Base-by-base conservation (phyloP, 163 green algal genomes). In the Chlorella variabilis region DNA sequence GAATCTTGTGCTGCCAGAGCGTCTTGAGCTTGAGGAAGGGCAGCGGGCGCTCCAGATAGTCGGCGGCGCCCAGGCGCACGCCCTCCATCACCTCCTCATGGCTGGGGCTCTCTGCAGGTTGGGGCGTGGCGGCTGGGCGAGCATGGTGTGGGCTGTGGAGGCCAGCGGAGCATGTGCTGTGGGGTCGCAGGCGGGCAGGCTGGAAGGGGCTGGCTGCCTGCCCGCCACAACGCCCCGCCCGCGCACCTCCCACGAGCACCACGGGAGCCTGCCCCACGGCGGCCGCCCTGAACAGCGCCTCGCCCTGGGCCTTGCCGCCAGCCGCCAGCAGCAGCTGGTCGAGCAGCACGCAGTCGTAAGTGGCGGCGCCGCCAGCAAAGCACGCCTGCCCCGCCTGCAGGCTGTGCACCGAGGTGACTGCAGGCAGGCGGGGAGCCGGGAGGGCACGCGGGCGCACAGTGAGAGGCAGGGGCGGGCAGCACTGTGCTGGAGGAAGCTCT, bases 1-100 rank as follows among this genome's bases (percentile, higher is more conserved):
- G 56, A 3, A 80, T 69, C 56, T 80, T 80, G 56, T 80, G 73
- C 56, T 70, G 56, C 73, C 73, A 80, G 36, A 80, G 56, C 1
- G 56, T 80, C 27, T 38, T 27, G 21, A 80, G 36, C 56, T 80
- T 80, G 36, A 39, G 54, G 34, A 61, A n/a, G 36, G 36, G 21
- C 2, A 80, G 73, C 15, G 73, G 73, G 36, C 39, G 39, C 54
- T 80, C 73, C 38, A 80, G 38, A 29, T 59, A 80, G 36, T 80
- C 73, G 27, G n/a, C 54, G 11, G 73, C 73, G 0, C 73, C 73
- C 73, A 66, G 62, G 29, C 38, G 73, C 3, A 80, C 15, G 27
- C 73, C 73, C 36, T 80, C 23, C 54, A 80, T 23, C 54, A 80
- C 54, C 18, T 45, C 38, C 2, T 27, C 15, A 25, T 29, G 56